These are phyloP conservation scores for Endocalyx cinctus DNA, from an alignment of 2,329 filamentous ascomycete species.

Conservation along the genomic window DNA sequence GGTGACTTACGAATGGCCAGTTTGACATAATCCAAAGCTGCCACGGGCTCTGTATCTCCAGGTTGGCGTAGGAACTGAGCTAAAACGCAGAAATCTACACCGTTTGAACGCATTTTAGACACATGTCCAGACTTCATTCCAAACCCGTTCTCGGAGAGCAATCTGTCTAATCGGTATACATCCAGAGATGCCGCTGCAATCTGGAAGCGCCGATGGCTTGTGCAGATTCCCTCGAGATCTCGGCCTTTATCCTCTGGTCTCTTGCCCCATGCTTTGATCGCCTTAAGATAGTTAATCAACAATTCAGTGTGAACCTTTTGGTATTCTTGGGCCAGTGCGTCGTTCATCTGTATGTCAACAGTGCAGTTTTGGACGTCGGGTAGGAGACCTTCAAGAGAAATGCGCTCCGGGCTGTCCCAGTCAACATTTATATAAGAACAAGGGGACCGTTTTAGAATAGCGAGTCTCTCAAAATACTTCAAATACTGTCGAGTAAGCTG, in stretches of 20 bases:
- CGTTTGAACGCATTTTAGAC: constrained; percentile 14
- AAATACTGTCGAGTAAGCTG: constrained; percentile 15
- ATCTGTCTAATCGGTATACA: constrained; percentile 14
- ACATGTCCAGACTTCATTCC: constrained; percentile 12
- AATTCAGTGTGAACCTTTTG: constrained; percentile 17
- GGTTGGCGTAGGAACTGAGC: constrained; percentile 13
- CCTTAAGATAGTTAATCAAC: constrained; percentile 16
- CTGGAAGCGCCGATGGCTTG: constrained; percentile 15
- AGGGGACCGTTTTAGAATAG: constrained; percentile 23
- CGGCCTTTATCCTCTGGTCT: background rate
- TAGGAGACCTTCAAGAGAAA: no score
- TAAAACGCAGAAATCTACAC: constrained; percentile 15
- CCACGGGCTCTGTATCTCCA: constrained; percentile 9
- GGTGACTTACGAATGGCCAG: constrained; percentile 20
- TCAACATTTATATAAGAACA: constrained; percentile 17
- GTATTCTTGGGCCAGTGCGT: constrained; percentile 12
- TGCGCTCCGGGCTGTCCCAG: no score
- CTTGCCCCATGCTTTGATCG: constrained; percentile 10
- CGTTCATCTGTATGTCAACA: constrained; percentile 15
- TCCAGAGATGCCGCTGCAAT: constrained; percentile 23
- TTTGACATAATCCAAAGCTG: constrained; percentile 17
- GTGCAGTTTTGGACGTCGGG: constrained; percentile 19
- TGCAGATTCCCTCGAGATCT: constrained; percentile 3
- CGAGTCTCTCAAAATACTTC: constrained; percentile 20
- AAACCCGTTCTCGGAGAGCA: constrained; percentile 12